phyloP scores from a whole-genome alignment of 768 basidiomycete genomes.

The Lactarius pseudohatsudake region DNA sequence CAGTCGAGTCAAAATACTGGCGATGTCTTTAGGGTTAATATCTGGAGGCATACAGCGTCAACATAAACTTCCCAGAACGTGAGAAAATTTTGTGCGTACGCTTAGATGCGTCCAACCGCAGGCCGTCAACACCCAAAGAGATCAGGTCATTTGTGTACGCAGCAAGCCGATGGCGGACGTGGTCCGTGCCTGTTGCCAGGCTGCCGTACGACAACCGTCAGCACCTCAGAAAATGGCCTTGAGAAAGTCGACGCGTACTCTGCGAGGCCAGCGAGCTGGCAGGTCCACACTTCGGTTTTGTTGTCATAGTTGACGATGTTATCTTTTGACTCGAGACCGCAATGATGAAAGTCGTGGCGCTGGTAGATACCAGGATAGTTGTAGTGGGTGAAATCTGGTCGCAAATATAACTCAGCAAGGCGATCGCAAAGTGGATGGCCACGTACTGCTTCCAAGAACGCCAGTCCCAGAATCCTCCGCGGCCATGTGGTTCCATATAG shows the following conservation, averaged over 20 bases:
- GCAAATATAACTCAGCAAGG: neutral
- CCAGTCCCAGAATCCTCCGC: slow-evolving; percentile 46
- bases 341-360: slow-evolving; percentile 61
- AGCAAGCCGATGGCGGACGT: slow-evolving; percentile 54
- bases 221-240: neutral
- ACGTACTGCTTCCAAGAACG: slow-evolving; percentile 22
- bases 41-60: slow-evolving; percentile 38
- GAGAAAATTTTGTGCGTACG: slow-evolving; percentile 38
- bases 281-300: slow-evolving; percentile 49
- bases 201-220: slow-evolving; percentile 34
- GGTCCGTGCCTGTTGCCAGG: slow-evolving; percentile 60
- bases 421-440: no score
- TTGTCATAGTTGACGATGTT: slow-evolving; percentile 57
- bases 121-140: slow-evolving; percentile 60
- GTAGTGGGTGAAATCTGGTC: slow-evolving; percentile 51
- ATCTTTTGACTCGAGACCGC: slow-evolving; percentile 52
- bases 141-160: slow-evolving; percentile 59
- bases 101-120: slow-evolving; percentile 65
- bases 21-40: slow-evolving; percentile 52
- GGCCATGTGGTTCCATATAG: slow-evolving; percentile 68
- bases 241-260: slow-evolving; percentile 36
- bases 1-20: slow-evolving; percentile 51
- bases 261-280: slow-evolving; percentile 41
- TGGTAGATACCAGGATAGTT: slow-evolving; percentile 36
- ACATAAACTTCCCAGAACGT: neutral